Base-by-base conservation (phyloP, 768 basidiomycete species). In the Porpolomopsis calyptriformis region DNA sequence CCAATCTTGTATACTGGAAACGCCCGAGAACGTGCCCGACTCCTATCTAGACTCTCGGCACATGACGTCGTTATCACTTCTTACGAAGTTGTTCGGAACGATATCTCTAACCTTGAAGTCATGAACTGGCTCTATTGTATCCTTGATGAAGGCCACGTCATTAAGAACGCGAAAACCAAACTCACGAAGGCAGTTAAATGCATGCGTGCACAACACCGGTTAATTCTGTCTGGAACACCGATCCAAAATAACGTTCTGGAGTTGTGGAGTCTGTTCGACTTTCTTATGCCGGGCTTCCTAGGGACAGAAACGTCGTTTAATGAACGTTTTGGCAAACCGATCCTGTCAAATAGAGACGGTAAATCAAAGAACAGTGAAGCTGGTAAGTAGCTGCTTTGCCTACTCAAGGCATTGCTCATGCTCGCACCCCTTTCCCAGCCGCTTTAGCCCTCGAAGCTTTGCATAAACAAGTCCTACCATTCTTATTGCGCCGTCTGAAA, bases 181-280 rank as follows among this genome's bases (percentile, higher is more conserved):
- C 74, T 99, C 31, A 92, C 94, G 1, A 91, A 92, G 61, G 92
- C 96, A 1, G 88, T 98, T 56, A 99, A 99, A 63, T 76, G 72
- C 48, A 75, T 98, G 37, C 78, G 76, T 45, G 89, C 94, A 1
- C 83, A 92, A 48, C 96, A 99, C 64, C 82, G 96, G 19, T 71
- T 99, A 18, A 87, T 99, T 57, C 70, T 99, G 2, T 96, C 92
- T 0, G 96, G 96, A 29, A 99, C 96, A 4, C 96, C 96, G 0
- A 98, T 99, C 48, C 96, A 99, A 66, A 99, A 99, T 61, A 98
- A 99, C 59, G 92, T 99, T 2, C 70, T 99, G 40, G 96, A 99
- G 60, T 68, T 99, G 2, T 99, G 96, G 96, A 96, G 90, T 63
- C 67, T 99, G 36, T 99, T 99, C 62, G 96, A 99, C 64, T 99